Conservation (phyloP, 306 rosid species). For the Vigna hirtella region DNA sequence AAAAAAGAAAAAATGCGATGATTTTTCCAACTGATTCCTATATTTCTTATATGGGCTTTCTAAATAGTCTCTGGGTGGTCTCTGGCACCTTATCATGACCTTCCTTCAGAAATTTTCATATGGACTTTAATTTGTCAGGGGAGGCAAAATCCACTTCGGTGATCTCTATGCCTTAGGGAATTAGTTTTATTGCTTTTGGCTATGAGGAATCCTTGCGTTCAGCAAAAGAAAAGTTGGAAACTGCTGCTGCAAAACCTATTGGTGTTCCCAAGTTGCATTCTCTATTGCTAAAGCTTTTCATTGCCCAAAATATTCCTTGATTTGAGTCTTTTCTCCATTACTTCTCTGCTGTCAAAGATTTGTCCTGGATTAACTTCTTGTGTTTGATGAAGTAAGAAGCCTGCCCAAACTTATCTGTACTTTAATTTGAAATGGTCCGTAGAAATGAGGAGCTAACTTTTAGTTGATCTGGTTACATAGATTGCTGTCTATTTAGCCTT, state of each 20-base stretch:
- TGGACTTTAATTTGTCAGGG: too few species aligned
- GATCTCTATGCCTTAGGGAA: too few species aligned
- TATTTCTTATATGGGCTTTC: background rate
- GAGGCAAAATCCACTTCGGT: too few species aligned
- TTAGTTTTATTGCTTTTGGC: too few species aligned
- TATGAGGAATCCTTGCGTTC: too few species aligned
- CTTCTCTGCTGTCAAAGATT: background rate
- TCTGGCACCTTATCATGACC: background rate
- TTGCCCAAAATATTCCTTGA: background rate
- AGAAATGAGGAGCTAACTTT: background rate
- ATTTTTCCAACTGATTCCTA: background rate
- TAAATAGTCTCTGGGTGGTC: background rate
- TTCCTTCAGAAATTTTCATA: background rate
- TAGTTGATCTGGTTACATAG: background rate
- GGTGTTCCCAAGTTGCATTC: background rate
- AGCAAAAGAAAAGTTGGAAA: too few species aligned
- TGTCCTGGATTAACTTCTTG: background rate
- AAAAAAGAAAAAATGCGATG: background rate
- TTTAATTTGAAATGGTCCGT: background rate
- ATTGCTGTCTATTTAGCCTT: background rate
- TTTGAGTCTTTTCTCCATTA: background rate
- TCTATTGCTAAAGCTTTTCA: background rate
- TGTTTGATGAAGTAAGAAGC: background rate
- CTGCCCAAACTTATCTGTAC: background rate
- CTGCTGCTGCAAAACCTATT: background rate